A percentile compares a stretch with the other conserved stretches of the same genome.
phyloP scores from a whole-genome alignment of 495 filamentous ascomycete genomes.

The Trichoderma gamsii region DNA sequence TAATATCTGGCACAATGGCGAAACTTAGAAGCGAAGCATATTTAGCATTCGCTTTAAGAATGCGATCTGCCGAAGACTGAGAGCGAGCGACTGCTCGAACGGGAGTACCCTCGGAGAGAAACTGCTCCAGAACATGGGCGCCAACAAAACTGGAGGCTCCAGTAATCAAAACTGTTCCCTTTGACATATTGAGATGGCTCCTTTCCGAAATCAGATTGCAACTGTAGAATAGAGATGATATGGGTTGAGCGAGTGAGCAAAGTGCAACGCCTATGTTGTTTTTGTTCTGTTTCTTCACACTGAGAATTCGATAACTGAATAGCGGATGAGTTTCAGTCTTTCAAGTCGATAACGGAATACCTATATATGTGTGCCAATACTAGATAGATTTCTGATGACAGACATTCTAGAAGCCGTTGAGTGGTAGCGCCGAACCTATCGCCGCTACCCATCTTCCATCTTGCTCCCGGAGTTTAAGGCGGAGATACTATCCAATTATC shows the following conservation, averaged over 20 bases:
- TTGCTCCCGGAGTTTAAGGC: neutral
- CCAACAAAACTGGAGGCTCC: slow-evolving; percentile 34
- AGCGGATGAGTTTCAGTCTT: no score
- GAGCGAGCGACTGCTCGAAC: slow-evolving; percentile 62
- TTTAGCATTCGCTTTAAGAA: slow-evolving; percentile 18
- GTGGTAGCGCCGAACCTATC: neutral
- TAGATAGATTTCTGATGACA: no score
- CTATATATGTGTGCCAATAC: no score
- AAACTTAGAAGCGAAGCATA: slow-evolving; percentile 64
- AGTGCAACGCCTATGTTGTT: no score
- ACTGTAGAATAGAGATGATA: neutral
- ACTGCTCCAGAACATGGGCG: slow-evolving; percentile 33
- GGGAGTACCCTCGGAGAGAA: slow-evolving; percentile 63
- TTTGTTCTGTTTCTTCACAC: no score
- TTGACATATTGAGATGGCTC: neutral
- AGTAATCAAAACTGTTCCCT: slow-evolving; percentile 19
- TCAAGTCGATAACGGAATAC: no score
- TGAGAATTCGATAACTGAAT: no score
- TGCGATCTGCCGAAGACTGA: slow-evolving; percentile 16
- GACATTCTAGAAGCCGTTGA: neutral
- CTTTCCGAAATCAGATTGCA: neutral
- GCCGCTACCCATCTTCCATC: neutral
- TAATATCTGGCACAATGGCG: slow-evolving; percentile 27
- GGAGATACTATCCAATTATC: neutral
- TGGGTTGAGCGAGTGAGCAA: no score